Base-by-base conservation (phyloP, 345 rosid species). In the Sapria himalayana region DNA sequence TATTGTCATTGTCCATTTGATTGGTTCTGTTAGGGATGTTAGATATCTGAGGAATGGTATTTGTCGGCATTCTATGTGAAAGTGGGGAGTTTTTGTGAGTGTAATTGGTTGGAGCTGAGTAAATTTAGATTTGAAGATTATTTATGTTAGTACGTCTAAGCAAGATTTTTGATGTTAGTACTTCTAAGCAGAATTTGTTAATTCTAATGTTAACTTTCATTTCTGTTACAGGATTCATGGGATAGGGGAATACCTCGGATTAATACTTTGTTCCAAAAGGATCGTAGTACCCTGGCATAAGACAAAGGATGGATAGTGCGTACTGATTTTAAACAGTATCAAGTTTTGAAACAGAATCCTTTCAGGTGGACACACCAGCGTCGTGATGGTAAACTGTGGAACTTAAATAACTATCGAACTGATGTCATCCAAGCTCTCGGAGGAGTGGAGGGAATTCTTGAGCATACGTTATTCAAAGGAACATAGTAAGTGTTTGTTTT, bases 281-380 rank as follows among this genome's bases (percentile, higher is more conserved):
- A 91, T 44, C 62, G 99, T 24, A 93, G 80, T 62, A 91, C 95
- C 0, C 51, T 91, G 32, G 99, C 99, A 12, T 91, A 91, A 59
- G 99, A 91, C 57, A 91, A 91, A 50, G 99, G 95, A 50, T 91
- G 99, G 99, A 80, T 95, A 63, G 99, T 91, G 33, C 92, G 99
- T 27, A 91, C 99, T 14, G 99, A 91, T 61, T 91, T 91, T 50
- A 91, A 91, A 71, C 99, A 84, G 52, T 91, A 91, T 58, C 99
- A 91, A 62, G 99, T 91, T 56, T 59, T 84, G 48, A 91, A 91
- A 57, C 99, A 91, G 64, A 84, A 91, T 41, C 99, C 95, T 45
- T 91, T 91, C 75, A 82, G 95, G 95, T 91, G 99, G 99, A 91
- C 99, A 0, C 95, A 91, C 61, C 99, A 91, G 64, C 77, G 95